These are phyloP conservation scores for Sistotremastrum niveocremeum DNA, from an alignment of 768 basidiomycete genomes.

Conservation along the genomic window DNA sequence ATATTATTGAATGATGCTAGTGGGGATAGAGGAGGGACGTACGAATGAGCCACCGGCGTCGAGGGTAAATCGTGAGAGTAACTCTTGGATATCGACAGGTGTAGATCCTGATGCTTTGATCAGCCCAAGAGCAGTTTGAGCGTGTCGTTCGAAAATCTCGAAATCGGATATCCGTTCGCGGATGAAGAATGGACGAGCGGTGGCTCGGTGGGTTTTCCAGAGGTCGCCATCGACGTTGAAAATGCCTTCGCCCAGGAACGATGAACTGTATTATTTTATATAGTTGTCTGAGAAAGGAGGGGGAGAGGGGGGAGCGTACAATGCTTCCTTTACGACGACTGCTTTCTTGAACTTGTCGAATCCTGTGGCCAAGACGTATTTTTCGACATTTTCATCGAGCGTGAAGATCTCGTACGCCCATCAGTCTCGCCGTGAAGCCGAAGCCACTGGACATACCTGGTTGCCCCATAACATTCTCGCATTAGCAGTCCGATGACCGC, in stretches of 20 bases:
- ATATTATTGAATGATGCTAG: too few relatives aligned
- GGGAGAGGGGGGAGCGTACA: not conserved
- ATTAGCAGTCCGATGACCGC: conserved; percentile 58
- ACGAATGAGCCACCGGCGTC: conserved; percentile 13
- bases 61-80: conserved; percentile 33
- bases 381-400: conserved; percentile 59
- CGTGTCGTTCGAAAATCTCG: conserved; percentile 19
- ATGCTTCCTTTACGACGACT: conserved; percentile 8
- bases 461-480: conserved; percentile 57
- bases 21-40: too few relatives aligned
- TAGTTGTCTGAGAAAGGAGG: too few relatives aligned
- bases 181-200: conserved; percentile 25
- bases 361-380: conserved; percentile 35
- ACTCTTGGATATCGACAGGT: conserved; percentile 27
- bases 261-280: conserved; percentile 18
- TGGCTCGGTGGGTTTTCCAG: conserved; percentile 22
- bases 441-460: conserved; percentile 24
- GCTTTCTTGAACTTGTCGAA: conserved; percentile 31
- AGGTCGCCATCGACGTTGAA: conserved; percentile 36
- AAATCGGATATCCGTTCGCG: conserved; percentile 23
- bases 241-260: conserved; percentile 37
- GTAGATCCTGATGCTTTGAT: conserved; percentile 14
- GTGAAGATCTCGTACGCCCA: conserved; percentile 40
- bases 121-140: conserved; percentile 1
- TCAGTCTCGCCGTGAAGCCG: not conserved